phyloP scores from a whole-genome alignment of 2,329 filamentous ascomycete species.

The Trichoderma cornu-damae region DNA sequence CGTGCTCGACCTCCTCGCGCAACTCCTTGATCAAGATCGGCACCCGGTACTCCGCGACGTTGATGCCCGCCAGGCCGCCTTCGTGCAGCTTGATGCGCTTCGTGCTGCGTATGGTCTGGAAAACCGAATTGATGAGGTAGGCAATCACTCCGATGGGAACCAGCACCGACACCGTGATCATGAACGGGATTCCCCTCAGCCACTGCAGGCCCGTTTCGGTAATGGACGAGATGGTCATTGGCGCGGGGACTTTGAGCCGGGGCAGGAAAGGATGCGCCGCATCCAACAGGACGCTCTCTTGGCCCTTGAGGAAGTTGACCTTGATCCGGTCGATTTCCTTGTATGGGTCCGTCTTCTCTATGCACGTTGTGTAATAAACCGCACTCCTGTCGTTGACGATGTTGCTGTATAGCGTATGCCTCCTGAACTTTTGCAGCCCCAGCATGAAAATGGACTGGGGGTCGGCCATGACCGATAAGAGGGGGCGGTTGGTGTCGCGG shows the following conservation, averaged over 20 bases:
- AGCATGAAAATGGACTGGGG: conserved; percentile 79
- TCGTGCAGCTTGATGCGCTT: conserved; percentile 74
- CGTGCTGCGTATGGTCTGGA: conserved; percentile 71
- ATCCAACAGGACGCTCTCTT: conserved; percentile 71
- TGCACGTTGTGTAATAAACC: conserved; percentile 75
- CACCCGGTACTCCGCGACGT: conserved; percentile 66
- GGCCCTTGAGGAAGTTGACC: conserved; percentile 68
- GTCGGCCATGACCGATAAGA: conserved; percentile 78
- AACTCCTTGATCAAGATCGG: conserved; percentile 72
- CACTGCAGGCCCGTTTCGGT: conserved; percentile 32
- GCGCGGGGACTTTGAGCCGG: conserved; percentile 33
- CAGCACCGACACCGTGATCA: conserved; percentile 61
- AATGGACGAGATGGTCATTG: conserved; percentile 31
- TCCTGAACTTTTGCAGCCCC: conserved; percentile 69
- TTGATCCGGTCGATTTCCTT: conserved; percentile 60
- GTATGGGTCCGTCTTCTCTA: conserved; percentile 74
- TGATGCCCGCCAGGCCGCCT: conserved; percentile 60
- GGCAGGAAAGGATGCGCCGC: conserved; percentile 54
- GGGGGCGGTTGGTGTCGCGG: conserved; percentile 71
- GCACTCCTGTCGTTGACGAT: conserved; percentile 80
- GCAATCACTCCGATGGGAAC: conserved; percentile 66
- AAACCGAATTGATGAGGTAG: conserved; percentile 68
- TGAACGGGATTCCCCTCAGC: conserved; percentile 55
- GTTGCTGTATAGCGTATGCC: conserved; percentile 77
- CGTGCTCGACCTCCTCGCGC: conserved; percentile 69